These are phyloP conservation scores for Pythium oligandrum DNA, from an alignment of 352 stramenopile species.

Conservation along the genomic window DNA sequence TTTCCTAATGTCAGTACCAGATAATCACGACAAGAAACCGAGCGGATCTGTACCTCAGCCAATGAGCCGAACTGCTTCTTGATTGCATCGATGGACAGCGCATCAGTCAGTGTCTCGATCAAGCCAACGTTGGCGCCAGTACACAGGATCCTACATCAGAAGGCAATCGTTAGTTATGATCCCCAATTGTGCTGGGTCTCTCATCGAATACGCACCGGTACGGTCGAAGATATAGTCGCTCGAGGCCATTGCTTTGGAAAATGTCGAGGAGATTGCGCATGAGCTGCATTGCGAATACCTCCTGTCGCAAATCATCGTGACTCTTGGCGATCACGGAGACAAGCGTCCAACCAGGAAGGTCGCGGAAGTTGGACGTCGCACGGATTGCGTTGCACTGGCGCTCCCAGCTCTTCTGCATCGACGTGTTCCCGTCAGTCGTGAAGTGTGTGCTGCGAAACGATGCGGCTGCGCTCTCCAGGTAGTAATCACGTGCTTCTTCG, in stretches of 20 bases:
- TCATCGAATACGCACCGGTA: constrained; percentile 21
- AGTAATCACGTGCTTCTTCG: constrained; percentile 22
- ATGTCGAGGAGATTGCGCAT: constrained; percentile 25
- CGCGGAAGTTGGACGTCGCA: constrained; percentile 14
- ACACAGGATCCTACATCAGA: constrained; percentile 65
- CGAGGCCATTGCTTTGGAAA: constrained; percentile 23
- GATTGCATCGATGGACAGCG: constrained; percentile 89
- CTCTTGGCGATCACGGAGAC: constrained; percentile 38
- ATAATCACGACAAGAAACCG: constrained; percentile 34
- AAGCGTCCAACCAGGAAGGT: constrained; percentile 26
- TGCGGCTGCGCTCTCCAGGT: constrained; percentile 22
- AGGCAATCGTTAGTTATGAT: neutral
- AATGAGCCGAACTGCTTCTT: constrained; percentile 80
- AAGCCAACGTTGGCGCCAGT: constrained; percentile 86
- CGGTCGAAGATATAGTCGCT: constrained; percentile 26
- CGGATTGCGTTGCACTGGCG: constrained; percentile 4
- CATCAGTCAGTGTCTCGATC: constrained; percentile 90
- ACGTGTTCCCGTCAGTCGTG: constrained; percentile 4
- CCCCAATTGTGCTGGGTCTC: too few species aligned
- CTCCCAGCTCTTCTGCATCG: neutral
- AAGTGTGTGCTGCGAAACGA: constrained; percentile 9
- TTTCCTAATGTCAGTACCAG: constrained; percentile 43
- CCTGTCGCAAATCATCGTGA: constrained; percentile 34
- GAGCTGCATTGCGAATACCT: constrained; percentile 34
- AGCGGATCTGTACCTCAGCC: constrained; percentile 30